Conservation (phyloP, 2,329 filamentous ascomycete genomes). For the Colletotrichum horii region DNA sequence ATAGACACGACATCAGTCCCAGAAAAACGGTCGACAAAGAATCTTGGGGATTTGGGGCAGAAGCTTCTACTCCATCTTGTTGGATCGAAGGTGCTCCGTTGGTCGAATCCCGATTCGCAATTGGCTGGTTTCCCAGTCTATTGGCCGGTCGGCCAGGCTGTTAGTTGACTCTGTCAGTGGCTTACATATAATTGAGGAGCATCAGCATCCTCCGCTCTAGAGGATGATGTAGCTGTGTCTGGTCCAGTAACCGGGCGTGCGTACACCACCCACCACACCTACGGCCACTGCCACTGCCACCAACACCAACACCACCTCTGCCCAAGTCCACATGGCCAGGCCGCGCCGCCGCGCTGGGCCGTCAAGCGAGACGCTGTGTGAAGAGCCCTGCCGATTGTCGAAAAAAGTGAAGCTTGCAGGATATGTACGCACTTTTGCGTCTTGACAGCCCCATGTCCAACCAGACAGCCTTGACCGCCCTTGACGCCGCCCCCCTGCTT, state of each 20-base stretch:
- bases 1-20: neutral
- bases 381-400: slow-evolving; percentile 3
- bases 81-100: neutral
- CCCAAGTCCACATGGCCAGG: slow-evolving; percentile 2
- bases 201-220: slow-evolving; percentile 4
- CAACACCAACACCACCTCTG: neutral
- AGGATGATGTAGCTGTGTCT: slow-evolving; percentile 12
- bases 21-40: neutral
- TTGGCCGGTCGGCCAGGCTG: neutral
- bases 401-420: slow-evolving; percentile 13
- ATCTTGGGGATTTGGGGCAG: neutral
- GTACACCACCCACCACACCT: slow-evolving; percentile 8
- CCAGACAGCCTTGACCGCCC: neutral
- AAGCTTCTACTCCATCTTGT: neutral
- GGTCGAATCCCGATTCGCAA: neutral
- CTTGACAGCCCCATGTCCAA: slow-evolving; percentile 1
- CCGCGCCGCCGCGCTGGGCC: neutral
- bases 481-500: neutral
- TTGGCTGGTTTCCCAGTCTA: neutral
- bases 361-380: neutral
- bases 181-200: slow-evolving; percentile 1
- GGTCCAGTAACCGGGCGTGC: slow-evolving; percentile 17
- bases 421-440: neutral
- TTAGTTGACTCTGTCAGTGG: neutral
- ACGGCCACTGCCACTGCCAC: neutral